A percentile compares a stretch with the other conserved stretches of the same genome.
Evolutionary conservation across 164 flowering plant genomes (phyloP).

Genomic region (Taxillus chinensis): DNA sequence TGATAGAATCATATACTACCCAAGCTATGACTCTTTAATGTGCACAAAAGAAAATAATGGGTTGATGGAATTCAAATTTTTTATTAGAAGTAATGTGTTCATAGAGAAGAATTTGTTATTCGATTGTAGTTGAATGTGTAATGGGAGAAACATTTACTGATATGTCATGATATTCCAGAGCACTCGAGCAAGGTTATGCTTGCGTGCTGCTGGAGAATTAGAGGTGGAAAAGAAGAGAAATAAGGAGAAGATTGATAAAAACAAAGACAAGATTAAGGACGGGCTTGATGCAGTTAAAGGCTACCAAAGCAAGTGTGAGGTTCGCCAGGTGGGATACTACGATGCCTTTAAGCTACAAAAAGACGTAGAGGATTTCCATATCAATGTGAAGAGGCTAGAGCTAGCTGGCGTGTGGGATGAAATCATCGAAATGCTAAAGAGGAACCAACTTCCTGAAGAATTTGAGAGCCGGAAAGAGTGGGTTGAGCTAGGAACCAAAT

Average conservation of each 20-base stretch:
- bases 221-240: constrained; percentile 45
- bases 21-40: neutral
- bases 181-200: constrained; percentile 50
- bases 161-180: constrained; percentile 31
- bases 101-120: too few relatives aligned
- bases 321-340: constrained; percentile 41
- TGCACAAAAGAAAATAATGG: too few relatives aligned
- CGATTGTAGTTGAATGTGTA: too few relatives aligned
- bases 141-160: neutral
- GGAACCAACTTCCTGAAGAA: constrained; percentile 56
- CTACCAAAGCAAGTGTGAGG: constrained; percentile 32
- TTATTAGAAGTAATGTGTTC: too few relatives aligned
- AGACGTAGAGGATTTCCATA: constrained; percentile 37
- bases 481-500: constrained; percentile 52
- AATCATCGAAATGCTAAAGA: constrained; percentile 56
- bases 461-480: constrained; percentile 46
- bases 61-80: too few relatives aligned
- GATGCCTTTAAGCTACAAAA: constrained; percentile 58
- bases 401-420: constrained; percentile 76
- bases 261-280: constrained; percentile 27
- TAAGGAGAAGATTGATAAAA: constrained; percentile 25
- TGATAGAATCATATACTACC: neutral
- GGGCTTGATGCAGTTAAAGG: constrained; percentile 18
- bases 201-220: constrained; percentile 57
- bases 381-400: constrained; percentile 56